These are phyloP conservation scores for Aeschynomene evenia DNA, from an alignment of 306 rosid genomes.

Conservation along the genomic window DNA sequence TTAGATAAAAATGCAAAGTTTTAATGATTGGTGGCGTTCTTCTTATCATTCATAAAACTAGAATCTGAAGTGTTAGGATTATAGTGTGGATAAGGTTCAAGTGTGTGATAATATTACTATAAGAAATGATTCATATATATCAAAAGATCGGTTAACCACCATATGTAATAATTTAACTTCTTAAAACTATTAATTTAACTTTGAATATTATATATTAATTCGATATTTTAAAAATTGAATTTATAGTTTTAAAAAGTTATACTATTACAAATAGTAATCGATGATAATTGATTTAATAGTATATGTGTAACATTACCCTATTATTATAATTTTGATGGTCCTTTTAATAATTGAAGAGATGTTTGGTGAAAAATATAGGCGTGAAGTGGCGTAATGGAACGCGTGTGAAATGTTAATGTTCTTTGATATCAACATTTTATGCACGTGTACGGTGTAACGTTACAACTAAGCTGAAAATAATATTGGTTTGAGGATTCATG, in stretches of 20 bases:
- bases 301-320: too few species aligned
- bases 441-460: neutral
- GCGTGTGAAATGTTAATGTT: too few species aligned
- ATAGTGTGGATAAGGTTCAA: neutral
- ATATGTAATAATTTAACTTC: too few species aligned
- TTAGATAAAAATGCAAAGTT: neutral
- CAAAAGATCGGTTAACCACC: too few species aligned
- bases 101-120: constrained; percentile 5
- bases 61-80: neutral
- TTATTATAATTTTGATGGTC: neutral
- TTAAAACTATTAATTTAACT: too few species aligned
- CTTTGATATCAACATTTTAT: neutral
- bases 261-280: too few species aligned
- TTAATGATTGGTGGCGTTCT: neutral
- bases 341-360: neutral
- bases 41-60: constrained; percentile 13
- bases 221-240: too few species aligned
- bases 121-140: too few species aligned
- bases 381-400: neutral
- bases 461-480: neutral
- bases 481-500: too few species aligned
- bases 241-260: too few species aligned
- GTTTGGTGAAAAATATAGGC: neutral
- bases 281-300: too few species aligned
- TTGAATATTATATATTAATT: too few species aligned